These are phyloP conservation scores for Backusella luteola DNA, from an alignment of 192 early-diverging fungal genomes.

Conservation along the genomic window DNA sequence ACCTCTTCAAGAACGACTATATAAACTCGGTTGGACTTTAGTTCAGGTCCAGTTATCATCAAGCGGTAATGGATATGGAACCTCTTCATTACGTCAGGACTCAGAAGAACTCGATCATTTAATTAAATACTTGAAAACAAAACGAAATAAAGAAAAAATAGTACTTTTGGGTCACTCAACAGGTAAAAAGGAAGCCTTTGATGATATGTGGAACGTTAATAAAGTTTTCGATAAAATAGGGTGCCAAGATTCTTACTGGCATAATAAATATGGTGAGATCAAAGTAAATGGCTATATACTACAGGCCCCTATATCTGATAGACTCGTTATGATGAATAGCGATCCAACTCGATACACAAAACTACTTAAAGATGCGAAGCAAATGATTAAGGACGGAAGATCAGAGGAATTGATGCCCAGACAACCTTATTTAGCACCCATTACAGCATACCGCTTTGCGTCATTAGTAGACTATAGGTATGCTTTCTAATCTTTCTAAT, in stretches of 20 bases:
- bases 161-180: conserved; percentile 49
- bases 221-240: neutral
- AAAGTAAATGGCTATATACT: conserved; percentile 34
- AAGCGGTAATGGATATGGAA: conserved; percentile 44
- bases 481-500: neutral
- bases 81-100: conserved; percentile 35
- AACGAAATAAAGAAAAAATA: conserved; percentile 30
- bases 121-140: conserved; percentile 28
- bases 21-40: conserved; percentile 26
- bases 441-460: conserved; percentile 41
- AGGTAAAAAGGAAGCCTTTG: conserved; percentile 2
- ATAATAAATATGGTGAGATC: conserved; percentile 29
- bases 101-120: conserved; percentile 37
- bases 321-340: conserved; percentile 32
- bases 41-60: conserved; percentile 44
- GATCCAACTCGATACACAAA: conserved; percentile 25
- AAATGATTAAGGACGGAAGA: conserved; percentile 37
- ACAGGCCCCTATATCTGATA: conserved; percentile 45
- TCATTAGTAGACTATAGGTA: conserved; percentile 37
- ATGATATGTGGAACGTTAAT: neutral
- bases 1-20: conserved; percentile 20
- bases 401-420: conserved; percentile 39
- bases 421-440: conserved; percentile 29
- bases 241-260: conserved; percentile 37
- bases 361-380: conserved; percentile 32